Base-by-base conservation (phyloP, 1,139 yeast genomes). In the Yamadazyma atlantica region DNA sequence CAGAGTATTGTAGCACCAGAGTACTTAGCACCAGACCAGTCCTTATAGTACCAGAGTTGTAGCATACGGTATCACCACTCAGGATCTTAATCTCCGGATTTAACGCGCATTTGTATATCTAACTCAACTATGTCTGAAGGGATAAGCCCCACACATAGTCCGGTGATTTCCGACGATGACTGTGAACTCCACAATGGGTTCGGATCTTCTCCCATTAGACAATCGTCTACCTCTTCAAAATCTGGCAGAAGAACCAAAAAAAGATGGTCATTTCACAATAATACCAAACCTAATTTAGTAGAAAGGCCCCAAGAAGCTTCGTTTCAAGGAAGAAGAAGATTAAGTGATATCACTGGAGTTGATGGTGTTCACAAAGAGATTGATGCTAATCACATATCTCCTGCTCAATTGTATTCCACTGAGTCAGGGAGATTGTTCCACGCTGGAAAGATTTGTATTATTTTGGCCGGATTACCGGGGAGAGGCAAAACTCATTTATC, bases 401-500 rank as follows among this genome's bases (percentile, higher is more conserved):
- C 96, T 1, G 97, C 95, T 0, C 97, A 90, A 62, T 69, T 89
- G 37, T 90, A 90, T 57, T 82, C 94, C 11, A 90, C 97, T 0
- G 96, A 88, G 46, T 80, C 89, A 0, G 97, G 97, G 0, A 73
- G 88, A 44, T 69, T 94, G 52, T 92, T 87, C 65, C 97, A 92
- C 54, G 97, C 98, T 3, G 98, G 98, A 3, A 87, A 89, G 55
- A 82, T 92, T 37, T 81, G 95, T 54, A 84, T 92, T 42, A 88
- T 85, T 9, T 72, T 92, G 49, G 95, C 88, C 5, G 99, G 99
- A 0, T 72, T 90, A 44, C 98, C 99, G 1, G 98, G 97, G 1
- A 75, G 98, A 38, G 97, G 98, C 5, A 92, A 92, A 58, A 92
- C 98, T 1, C 92, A 90, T 57, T 73, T 90, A 41, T 85, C 96